phyloP scores from a whole-genome alignment of 345 rosid species.

The Pseudoturritis turrita region DNA sequence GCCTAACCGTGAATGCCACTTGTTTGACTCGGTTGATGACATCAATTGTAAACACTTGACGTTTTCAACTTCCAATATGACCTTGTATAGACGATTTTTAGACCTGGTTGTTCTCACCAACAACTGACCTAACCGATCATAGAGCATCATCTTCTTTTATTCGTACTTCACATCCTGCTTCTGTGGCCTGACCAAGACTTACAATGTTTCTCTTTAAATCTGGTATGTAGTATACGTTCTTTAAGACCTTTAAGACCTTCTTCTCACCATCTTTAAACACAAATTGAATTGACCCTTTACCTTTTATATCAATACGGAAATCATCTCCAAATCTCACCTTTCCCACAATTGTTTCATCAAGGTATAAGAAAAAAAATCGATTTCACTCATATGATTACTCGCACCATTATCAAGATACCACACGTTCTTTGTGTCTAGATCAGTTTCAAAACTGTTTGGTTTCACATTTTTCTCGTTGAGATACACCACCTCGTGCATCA shows the following conservation, averaged over 20 bases:
- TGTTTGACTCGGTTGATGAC: neutral
- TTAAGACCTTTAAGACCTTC: too few relatives aligned
- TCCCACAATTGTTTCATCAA: fast-evolving
- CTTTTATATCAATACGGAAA: neutral
- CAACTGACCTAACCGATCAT: neutral
- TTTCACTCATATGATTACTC: neutral
- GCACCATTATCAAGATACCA: neutral
- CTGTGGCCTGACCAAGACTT: neutral
- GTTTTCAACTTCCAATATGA: neutral
- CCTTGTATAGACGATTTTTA: neutral
- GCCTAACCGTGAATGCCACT: too few relatives aligned
- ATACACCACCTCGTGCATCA: neutral
- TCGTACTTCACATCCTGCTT: neutral
- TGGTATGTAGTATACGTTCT: too few relatives aligned
- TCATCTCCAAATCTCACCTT: neutral
- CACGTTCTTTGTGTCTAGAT: neutral
- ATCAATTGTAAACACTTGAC: neutral
- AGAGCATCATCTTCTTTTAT: neutral
- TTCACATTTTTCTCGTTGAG: neutral
- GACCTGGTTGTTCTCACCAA: neutral
- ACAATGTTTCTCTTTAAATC: too few relatives aligned
- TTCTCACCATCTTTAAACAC: too few relatives aligned
- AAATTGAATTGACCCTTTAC: neutral
- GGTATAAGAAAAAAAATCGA: fast-evolving
- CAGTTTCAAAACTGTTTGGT: neutral